Conservation (phyloP, 495 filamentous ascomycete genomes). For the Neohortaea acidophila region DNA sequence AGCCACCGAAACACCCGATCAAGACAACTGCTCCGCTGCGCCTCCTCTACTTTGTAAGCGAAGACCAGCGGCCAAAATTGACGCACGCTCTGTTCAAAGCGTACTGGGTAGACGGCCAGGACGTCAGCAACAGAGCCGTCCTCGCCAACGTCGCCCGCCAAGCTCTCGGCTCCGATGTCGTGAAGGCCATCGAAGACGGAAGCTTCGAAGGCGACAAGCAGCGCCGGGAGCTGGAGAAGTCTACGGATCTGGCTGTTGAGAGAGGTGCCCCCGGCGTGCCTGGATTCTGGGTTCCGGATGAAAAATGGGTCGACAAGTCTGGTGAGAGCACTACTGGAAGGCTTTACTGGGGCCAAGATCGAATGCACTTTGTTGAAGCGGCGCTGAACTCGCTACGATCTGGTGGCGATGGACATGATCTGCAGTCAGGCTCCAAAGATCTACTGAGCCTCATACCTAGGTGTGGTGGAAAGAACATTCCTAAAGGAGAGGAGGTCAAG, state of each 20-base stretch:
- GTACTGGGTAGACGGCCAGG: slow-evolving; percentile 16
- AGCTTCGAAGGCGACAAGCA: background rate
- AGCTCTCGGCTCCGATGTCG: background rate
- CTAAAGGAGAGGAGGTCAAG: slow-evolving; percentile 1
- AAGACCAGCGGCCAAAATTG: background rate
- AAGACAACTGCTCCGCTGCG: slow-evolving; percentile 15
- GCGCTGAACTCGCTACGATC: too few relatives aligned
- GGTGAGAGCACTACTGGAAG: slow-evolving; percentile 7
- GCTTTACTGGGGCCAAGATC: slow-evolving; percentile 19
- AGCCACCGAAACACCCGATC: slow-evolving; percentile 14
- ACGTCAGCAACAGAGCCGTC: slow-evolving; percentile 5
- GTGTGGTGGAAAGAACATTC: background rate
- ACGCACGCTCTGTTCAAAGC: slow-evolving; percentile 12
- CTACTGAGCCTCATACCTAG: slow-evolving; percentile 9
- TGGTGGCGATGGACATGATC: too few relatives aligned
- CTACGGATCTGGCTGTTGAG: slow-evolving; percentile 9
- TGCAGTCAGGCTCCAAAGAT: too few relatives aligned
- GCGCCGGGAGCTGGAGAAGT: slow-evolving; percentile 2
- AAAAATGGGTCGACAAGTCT: slow-evolving; percentile 4
- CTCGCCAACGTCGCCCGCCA: background rate
- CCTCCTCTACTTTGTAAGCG: slow-evolving; percentile 8
- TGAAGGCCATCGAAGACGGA: background rate
- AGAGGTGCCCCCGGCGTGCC: slow-evolving; percentile 16
- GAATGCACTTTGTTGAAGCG: slow-evolving; percentile 18
- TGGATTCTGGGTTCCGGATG: slow-evolving; percentile 15